These are phyloP conservation scores for Entomortierella beljakovae DNA, from an alignment of 192 early-diverging fungal species.

Conservation along the genomic window DNA sequence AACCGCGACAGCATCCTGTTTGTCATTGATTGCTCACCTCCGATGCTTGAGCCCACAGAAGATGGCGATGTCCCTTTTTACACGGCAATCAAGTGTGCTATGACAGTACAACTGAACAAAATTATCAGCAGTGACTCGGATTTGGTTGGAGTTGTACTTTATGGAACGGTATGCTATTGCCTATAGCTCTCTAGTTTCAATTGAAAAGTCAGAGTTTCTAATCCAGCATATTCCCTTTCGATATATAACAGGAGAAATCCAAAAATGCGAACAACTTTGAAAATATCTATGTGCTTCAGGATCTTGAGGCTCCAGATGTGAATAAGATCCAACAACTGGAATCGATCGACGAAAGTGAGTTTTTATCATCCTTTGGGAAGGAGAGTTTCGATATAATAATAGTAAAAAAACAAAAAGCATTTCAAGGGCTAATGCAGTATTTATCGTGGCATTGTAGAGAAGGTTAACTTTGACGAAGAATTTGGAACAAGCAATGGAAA, in stretches of 20 bases:
- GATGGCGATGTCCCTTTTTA: constrained; percentile 56
- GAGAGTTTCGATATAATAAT: not conserved
- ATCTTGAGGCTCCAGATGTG: constrained; percentile 71
- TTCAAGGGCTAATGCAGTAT: too few species aligned
- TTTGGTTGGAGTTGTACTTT: constrained; percentile 58
- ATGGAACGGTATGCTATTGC: constrained; percentile 57
- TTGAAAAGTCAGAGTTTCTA: not conserved
- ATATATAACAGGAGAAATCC: constrained; percentile 43
- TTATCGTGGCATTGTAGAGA: constrained; percentile 25
- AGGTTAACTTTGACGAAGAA: constrained; percentile 56
- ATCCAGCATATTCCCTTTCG: too few species aligned
- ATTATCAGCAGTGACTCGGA: constrained; percentile 57
- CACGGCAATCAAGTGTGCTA: constrained; percentile 53
- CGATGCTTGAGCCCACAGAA: constrained; percentile 52
- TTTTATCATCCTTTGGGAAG: not conserved
- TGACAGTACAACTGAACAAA: constrained; percentile 55
- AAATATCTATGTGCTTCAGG: constrained; percentile 70
- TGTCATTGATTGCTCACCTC: constrained; percentile 61
- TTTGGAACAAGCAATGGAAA: constrained; percentile 61
- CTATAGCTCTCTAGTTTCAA: not conserved
- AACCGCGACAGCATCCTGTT: constrained; percentile 64
- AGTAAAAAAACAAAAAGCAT: too few species aligned
- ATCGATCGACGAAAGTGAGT: constrained; percentile 60
- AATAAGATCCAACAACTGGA: constrained; percentile 71
- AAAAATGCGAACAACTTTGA: constrained; percentile 68